Conservation (phyloP, 345 rosid genomes). For the Boechera retrofracta region DNA sequence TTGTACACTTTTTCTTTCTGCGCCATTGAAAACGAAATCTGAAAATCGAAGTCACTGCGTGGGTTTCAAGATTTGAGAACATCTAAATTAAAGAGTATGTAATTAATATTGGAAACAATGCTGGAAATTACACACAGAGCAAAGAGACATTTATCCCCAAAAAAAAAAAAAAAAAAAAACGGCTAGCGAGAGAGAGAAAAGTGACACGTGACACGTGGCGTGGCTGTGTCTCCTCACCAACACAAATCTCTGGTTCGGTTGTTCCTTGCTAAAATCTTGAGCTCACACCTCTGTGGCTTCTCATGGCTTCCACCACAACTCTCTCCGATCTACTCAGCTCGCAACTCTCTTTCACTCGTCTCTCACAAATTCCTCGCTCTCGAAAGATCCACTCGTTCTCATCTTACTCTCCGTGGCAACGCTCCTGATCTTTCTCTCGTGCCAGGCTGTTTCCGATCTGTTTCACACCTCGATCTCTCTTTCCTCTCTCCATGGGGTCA, state of each 20-base stretch:
- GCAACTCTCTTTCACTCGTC: conserved; percentile 77
- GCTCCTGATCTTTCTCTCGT: conserved; percentile 63
- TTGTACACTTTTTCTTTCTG: too few species aligned
- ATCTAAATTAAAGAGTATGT: too few species aligned
- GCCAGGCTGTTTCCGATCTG: conserved; percentile 70
- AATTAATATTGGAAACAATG: too few species aligned
- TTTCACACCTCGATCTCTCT: conserved; percentile 77
- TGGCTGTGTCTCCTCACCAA: conserved; percentile 27
- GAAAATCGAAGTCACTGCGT: too few species aligned
- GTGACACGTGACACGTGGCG: too few species aligned
- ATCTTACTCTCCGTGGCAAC: conserved; percentile 89
- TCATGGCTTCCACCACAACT: conserved; percentile 39
- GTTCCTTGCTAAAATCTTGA: background rate
- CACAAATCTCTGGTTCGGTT: conserved; percentile 28
- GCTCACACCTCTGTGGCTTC: background rate
- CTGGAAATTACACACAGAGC: background rate
- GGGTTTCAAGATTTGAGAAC: too few species aligned
- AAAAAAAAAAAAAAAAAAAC: background rate
- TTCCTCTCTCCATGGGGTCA: conserved; percentile 88
- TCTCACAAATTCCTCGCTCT: conserved; percentile 65
- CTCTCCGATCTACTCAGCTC: conserved; percentile 59
- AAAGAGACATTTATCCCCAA: conserved; percentile 38
- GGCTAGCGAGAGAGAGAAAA: background rate
- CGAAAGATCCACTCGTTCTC: conserved; percentile 75
- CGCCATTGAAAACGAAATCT: too few species aligned